Percentiles rank a stretch among this genome's conserved stretches.
These are phyloP conservation scores for Phytophthora sojae DNA, from an alignment of 352 stramenopile genomes.

Conservation along the genomic window DNA sequence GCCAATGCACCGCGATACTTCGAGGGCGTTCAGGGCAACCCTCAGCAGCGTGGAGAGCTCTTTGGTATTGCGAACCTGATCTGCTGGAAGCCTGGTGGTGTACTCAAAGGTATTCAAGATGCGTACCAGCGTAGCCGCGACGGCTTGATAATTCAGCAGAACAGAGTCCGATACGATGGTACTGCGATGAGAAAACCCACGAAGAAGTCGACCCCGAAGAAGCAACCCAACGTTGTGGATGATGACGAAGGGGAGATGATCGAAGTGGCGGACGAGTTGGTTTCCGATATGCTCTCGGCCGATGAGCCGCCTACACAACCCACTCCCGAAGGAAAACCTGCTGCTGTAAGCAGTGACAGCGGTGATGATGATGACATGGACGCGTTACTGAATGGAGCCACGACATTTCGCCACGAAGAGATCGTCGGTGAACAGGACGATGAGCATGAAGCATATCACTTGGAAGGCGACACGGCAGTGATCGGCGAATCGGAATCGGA, in stretches of 20 bases:
- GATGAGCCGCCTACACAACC: constrained; percentile 10
- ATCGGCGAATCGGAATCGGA: constrained; percentile 24
- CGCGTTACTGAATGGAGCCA: constrained; percentile 32
- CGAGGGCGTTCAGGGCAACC: constrained; percentile 81
- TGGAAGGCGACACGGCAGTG: constrained; percentile 12
- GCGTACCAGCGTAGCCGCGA: constrained; percentile 63
- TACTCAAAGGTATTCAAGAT: constrained; percentile 83
- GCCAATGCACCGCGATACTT: constrained; percentile 78
- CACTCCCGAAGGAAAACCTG: constrained; percentile 15
- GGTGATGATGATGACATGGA: constrained; percentile 45
- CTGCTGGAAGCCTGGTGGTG: constrained; percentile 74
- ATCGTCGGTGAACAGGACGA: constrained; percentile 43
- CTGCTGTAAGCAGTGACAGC: constrained; percentile 26
- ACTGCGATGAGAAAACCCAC: constrained; percentile 28
- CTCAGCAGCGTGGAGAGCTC: constrained; percentile 74
- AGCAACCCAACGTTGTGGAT: constrained; percentile 44
- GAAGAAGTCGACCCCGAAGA: constrained; percentile 44
- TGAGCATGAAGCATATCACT: constrained; percentile 15
- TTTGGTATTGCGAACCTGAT: constrained; percentile 85
- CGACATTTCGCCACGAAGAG: constrained; percentile 40
- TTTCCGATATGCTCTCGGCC: constrained; percentile 43
- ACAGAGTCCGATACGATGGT: constrained; percentile 58
- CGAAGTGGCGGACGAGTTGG: constrained; percentile 46
- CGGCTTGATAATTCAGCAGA: constrained; percentile 64
- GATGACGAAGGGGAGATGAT: constrained; percentile 50